These are phyloP conservation scores for Gomphus bonarii DNA, from an alignment of 1,284 basidiomycete species.

Conservation along the genomic window DNA sequence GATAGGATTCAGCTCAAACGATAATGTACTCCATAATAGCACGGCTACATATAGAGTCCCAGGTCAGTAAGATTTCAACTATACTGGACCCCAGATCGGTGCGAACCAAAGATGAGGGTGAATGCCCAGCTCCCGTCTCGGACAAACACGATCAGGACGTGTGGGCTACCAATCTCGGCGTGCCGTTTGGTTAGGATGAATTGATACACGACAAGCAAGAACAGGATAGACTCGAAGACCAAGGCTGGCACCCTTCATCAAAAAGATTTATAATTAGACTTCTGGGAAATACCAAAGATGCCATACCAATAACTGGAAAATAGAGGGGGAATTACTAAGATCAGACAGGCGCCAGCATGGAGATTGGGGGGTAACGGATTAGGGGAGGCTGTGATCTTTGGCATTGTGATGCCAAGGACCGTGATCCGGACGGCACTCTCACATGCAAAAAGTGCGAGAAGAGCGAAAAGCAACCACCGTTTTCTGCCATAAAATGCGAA, in stretches of 20 bases:
- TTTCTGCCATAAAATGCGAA: slow-evolving; percentile 8
- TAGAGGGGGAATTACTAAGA: not conserved
- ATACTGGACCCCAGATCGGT: not conserved
- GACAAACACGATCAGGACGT: slow-evolving; percentile 13
- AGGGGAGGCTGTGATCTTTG: not conserved
- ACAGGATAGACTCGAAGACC: not conserved
- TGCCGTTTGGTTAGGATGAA: slow-evolving; percentile 1
- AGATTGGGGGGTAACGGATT: slow-evolving; percentile 1
- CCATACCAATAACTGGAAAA: not conserved
- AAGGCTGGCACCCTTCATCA: slow-evolving; percentile 3
- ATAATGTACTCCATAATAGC: not conserved
- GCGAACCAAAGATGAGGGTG: slow-evolving; percentile 12
- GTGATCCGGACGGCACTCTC: not conserved
- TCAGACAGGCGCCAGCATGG: slow-evolving; percentile 4
- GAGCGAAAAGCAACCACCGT: not conserved
- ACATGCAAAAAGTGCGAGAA: not conserved
- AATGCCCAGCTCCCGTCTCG: slow-evolving; percentile 18
- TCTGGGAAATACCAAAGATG: too few relatives aligned
- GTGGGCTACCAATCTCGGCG: not conserved
- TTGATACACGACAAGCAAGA: slow-evolving; percentile 1
- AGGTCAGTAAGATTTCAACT: not conserved
- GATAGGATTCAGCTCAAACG: not conserved
- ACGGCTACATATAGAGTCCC: not conserved
- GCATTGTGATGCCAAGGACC: not conserved
- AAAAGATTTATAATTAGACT: too few relatives aligned